These are phyloP conservation scores for Nicotiana rustica DNA, from an alignment of 305 asterid species.

Conservation along the genomic window DNA sequence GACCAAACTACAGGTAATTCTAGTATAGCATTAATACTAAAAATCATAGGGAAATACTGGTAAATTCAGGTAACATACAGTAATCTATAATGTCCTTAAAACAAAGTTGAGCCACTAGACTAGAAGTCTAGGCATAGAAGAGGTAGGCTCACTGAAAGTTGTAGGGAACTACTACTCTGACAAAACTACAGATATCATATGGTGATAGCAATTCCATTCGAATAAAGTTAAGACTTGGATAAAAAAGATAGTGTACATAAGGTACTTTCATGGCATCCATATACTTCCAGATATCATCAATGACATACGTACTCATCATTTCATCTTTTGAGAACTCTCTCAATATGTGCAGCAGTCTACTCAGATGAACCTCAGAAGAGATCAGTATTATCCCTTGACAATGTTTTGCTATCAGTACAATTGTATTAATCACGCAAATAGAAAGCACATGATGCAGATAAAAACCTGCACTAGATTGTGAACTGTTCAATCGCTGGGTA, in stretches of 20 bases:
- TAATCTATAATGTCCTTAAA: neutral
- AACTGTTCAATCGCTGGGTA: constrained; percentile 87
- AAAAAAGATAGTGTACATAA: constrained; percentile 33
- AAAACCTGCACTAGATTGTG: constrained; percentile 81
- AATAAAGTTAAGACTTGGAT: constrained; percentile 8
- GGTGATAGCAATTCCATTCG: neutral
- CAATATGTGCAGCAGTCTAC: constrained; percentile 87
- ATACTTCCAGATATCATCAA: constrained; percentile 98
- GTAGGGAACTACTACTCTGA: constrained; percentile 13
- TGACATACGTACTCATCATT: constrained; percentile 85
- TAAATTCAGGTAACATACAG: constrained; percentile 9
- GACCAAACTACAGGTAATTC: neutral
- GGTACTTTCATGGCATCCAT: constrained; percentile 98
- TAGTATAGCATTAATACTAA: constrained; percentile 12
- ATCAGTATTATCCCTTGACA: constrained; percentile 70
- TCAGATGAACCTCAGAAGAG: constrained; percentile 78
- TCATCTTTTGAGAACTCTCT: constrained; percentile 91
- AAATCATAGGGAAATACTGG: constrained; percentile 1
- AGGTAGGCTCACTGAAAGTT: neutral
- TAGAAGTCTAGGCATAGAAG: neutral
- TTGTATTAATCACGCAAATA: constrained; percentile 24
- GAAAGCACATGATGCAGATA: constrained; percentile 24
- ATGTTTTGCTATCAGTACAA: constrained; percentile 13
- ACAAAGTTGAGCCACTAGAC: constrained; percentile 23
- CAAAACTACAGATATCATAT: constrained; percentile 14